Evolutionary conservation across 2,329 filamentous ascomycete genomes (phyloP), one percentile per base, ranked within the genome.

Genomic region (Dactylellina sp.): DNA sequence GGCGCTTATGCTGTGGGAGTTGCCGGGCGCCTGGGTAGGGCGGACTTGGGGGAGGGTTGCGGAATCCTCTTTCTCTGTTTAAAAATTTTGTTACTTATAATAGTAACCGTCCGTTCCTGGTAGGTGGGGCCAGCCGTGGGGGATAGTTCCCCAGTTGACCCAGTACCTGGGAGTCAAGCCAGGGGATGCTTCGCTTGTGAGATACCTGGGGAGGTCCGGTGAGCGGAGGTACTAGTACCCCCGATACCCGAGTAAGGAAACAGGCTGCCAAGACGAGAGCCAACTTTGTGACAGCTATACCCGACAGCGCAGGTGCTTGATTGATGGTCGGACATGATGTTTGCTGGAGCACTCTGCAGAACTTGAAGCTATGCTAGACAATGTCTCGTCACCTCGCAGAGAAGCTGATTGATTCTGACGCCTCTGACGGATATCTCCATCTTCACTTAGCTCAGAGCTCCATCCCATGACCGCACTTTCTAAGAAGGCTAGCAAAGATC

Each of bases 21-120:
- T 49, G 68, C 68, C 68, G 68, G 68, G 68, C 70, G 70, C 55
- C 44, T 74, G 66, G 61, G 56, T 74, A 74, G 70, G 70, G 70
- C 61, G 65, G 70, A 74, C 28, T 32, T 32, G 28, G 4, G n/a
- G n/a, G n/a, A n/a, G 28, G 28, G 57, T 40, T 66, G 61, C 55
- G 39, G 61, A 74, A 74, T 40, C 52, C 35, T 56, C 56, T 55
- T 50, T 64, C 46, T 49, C n/a, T n/a, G n/a, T n/a, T n/a, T n/a
- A n/a, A 7, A 46, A 47, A 37, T 25, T 72, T 53, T 61, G 70
- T 74, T 74, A 49, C 70, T 74, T 74, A 74, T 61, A 74, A 74
- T 74, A 74, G 70, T 42, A 72, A 65, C 61, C 35, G 6, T 16
- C 20, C 12, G n/a, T 24, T 32, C 35, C 40, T 28, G 24, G 35